A percentile compares a stretch with the other conserved stretches of the same genome.
Conservation (phyloP, 1,284 basidiomycete genomes). For the Fomitopsis schrenkii region DNA sequence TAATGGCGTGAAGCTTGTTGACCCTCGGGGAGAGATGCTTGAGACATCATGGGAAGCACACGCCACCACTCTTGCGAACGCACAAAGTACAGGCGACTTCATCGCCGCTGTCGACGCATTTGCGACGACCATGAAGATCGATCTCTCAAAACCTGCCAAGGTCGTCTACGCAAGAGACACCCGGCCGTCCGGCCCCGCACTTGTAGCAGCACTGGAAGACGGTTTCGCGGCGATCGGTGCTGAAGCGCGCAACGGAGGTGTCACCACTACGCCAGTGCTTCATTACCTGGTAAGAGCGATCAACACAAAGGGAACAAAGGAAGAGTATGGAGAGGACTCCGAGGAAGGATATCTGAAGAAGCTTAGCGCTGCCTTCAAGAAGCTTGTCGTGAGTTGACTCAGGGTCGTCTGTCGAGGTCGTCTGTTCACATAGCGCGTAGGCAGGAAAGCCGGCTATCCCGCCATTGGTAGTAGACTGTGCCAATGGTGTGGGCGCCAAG, state of each 20-base stretch:
- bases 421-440: slow-evolving; percentile 30
- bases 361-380: slow-evolving; percentile 83
- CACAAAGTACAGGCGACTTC: slow-evolving; percentile 70
- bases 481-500: slow-evolving; percentile 92
- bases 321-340: slow-evolving; percentile 80
- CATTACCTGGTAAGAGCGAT: slow-evolving; percentile 93
- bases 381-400: slow-evolving; percentile 67
- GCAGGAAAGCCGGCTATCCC: slow-evolving; percentile 55
- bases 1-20: slow-evolving; percentile 98
- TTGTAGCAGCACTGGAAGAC: slow-evolving; percentile 82
- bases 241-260: slow-evolving; percentile 67
- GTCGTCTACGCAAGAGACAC: slow-evolving; percentile 95
- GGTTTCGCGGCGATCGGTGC: slow-evolving; percentile 75
- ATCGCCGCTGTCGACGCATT: slow-evolving; percentile 64
- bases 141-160: slow-evolving; percentile 71
- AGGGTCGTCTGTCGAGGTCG: slow-evolving; percentile 2
- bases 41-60: slow-evolving; percentile 90
- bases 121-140: slow-evolving; percentile 69
- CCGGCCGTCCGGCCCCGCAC: slow-evolving; percentile 80
- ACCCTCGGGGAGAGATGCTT: slow-evolving; percentile 99
- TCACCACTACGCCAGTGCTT: slow-evolving; percentile 93
- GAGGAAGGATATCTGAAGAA: slow-evolving; percentile 88
- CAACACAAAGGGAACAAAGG: slow-evolving; percentile 78
- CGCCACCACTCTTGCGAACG: slow-evolving; percentile 90
- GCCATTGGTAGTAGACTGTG: slow-evolving; percentile 88